phyloP scores from a whole-genome alignment of 164 flowering plant genomes.

The Liriodendron chinense region DNA sequence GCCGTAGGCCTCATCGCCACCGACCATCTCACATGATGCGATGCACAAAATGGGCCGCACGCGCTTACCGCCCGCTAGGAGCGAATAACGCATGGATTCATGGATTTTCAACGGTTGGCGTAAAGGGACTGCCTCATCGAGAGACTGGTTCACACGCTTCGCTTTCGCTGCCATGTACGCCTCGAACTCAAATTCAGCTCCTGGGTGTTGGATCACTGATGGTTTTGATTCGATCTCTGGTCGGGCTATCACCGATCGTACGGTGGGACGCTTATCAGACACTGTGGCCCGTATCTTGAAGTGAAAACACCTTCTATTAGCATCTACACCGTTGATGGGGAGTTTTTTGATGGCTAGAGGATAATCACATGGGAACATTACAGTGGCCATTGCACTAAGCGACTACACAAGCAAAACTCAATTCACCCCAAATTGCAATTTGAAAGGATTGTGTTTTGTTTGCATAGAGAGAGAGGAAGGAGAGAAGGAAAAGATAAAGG shows the following conservation, averaged over 20 bases:
- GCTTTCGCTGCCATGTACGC: conserved; percentile 41
- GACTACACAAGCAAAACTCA: neutral
- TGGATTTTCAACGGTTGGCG: conserved; percentile 39
- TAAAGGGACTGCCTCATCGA: conserved; percentile 46
- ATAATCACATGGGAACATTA: neutral
- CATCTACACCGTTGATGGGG: neutral
- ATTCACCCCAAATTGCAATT: no score
- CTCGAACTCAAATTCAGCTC: conserved; percentile 14
- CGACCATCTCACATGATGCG: conserved; percentile 53
- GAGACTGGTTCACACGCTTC: conserved; percentile 34
- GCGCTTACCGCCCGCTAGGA: conserved; percentile 55
- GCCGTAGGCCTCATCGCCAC: conserved; percentile 43
- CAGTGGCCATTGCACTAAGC: neutral
- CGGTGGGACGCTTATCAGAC: neutral
- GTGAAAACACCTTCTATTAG: neutral
- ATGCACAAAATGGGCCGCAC: conserved; percentile 50
- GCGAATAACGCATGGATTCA: conserved; percentile 46
- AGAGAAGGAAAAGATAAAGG: neutral
- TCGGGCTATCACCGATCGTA: neutral
- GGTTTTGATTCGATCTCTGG: neutral
- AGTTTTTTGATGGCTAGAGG: neutral
- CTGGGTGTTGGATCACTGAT: neutral
- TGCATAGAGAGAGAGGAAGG: neutral
- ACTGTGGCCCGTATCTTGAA: neutral
- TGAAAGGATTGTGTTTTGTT: neutral